Conservation (phyloP, 1,284 basidiomycete genomes). For the Stygiomarasmius scandens region DNA sequence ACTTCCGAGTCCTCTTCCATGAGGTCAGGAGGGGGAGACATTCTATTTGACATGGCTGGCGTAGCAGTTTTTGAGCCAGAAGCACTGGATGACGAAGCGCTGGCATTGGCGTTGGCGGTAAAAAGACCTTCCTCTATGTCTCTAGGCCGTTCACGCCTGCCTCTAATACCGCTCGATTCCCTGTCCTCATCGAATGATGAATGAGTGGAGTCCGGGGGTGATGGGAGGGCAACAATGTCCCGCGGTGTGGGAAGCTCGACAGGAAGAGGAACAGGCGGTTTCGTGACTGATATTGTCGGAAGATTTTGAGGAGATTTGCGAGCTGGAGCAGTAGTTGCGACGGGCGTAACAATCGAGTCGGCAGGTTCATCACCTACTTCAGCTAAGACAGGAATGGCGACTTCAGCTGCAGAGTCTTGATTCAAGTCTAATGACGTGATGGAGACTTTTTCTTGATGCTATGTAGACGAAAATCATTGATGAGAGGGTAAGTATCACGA, state of each 20-base stretch:
- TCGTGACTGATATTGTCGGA: conserved; percentile 66
- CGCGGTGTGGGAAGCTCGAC: conserved; percentile 64
- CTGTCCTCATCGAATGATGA: conserved; percentile 59
- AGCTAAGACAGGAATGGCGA: conserved; percentile 54
- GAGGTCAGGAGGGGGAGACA: conserved; percentile 39
- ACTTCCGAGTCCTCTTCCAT: conserved; percentile 44
- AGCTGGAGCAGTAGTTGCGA: conserved; percentile 22
- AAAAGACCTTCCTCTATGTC: conserved; percentile 25
- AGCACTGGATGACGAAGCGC: neutral
- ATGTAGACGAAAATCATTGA: conserved; percentile 10
- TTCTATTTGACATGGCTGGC: conserved; percentile 16
- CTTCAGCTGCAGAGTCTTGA: conserved; percentile 45
- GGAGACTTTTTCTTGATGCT: conserved; percentile 32
- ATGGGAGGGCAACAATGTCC: conserved; percentile 53
- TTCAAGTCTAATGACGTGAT: conserved; percentile 42
- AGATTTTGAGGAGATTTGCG: conserved; percentile 27
- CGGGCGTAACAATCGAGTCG: neutral
- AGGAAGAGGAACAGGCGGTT: conserved; percentile 67
- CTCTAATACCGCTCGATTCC: conserved; percentile 50
- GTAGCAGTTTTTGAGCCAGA: neutral
- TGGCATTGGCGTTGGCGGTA: conserved; percentile 24
- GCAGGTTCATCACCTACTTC: conserved; percentile 29
- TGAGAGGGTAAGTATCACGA: conserved; percentile 14
- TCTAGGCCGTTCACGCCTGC: conserved; percentile 41
- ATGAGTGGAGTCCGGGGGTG: conserved; percentile 46